These are phyloP conservation scores for Dittrichia graveolens DNA, from an alignment of 129 eudicot species.

Conservation along the genomic window DNA sequence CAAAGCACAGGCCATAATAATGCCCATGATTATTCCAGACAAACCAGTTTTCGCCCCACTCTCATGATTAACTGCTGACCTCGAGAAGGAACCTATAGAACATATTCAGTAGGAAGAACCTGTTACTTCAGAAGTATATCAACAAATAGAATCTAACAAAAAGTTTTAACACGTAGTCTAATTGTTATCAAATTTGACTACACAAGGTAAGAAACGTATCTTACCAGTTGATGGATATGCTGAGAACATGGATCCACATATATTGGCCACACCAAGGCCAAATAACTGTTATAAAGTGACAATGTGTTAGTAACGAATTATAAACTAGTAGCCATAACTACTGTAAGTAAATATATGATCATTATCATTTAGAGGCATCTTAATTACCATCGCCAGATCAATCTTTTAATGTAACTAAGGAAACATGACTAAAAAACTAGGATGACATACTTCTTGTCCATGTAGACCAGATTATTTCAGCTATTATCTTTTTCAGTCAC, in stretches of 20 bases:
- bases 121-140: constrained; percentile 12
- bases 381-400: too few relatives aligned
- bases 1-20: constrained; percentile 73
- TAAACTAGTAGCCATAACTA: neutral
- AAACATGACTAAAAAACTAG: too few relatives aligned
- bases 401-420: too few relatives aligned
- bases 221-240: constrained; percentile 89
- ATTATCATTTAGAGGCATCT: too few relatives aligned
- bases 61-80: constrained; percentile 97
- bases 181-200: constrained; percentile 19
- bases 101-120: constrained; percentile 27
- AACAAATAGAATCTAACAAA: neutral
- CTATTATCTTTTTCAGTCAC: neutral
- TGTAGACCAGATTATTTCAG: neutral
- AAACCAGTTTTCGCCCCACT: constrained; percentile 99
- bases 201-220: constrained; percentile 17
- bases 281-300: constrained; percentile 61
- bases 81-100: constrained; percentile 86
- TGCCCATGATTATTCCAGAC: constrained; percentile 81
- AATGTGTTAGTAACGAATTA: constrained; percentile 14
- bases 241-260: constrained; percentile 80
- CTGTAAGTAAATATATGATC: too few relatives aligned
- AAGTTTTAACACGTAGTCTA: constrained; percentile 3
- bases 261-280: constrained; percentile 97
- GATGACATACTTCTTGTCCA: neutral